A percentile compares a stretch with the other conserved stretches of the same genome.
Evolutionary conservation across 164 flowering plant species (phyloP).

Genomic region (Annona squamosa): DNA sequence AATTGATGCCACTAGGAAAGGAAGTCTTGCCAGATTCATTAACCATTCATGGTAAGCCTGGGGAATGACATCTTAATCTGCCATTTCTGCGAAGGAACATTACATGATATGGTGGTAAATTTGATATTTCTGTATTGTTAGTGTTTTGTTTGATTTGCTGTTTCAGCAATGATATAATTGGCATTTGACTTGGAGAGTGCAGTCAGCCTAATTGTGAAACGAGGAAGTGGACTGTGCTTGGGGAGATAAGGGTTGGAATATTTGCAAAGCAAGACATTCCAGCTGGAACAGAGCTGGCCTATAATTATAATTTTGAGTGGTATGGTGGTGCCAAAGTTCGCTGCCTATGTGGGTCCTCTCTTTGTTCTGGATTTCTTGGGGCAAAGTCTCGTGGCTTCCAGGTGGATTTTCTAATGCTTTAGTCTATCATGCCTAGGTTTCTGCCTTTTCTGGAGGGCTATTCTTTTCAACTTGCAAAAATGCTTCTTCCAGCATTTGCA

Average conservation of each 20-base stretch:
- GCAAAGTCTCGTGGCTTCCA: conserved; percentile 98
- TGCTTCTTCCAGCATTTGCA: too few relatives aligned
- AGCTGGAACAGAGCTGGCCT: conserved; percentile 67
- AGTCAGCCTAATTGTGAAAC: conserved; percentile 97
- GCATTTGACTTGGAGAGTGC: conserved; percentile 23
- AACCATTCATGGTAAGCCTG: conserved; percentile 89
- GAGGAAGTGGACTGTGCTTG: conserved; percentile 90
- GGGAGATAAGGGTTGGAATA: conserved; percentile 92
- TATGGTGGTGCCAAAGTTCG: conserved; percentile 97
- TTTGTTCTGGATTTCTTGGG: conserved; percentile 93
- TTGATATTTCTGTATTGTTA: neutral
- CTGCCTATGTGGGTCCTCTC: conserved; percentile 83
- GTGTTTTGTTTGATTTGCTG: neutral
- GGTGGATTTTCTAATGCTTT: conserved; percentile 28
- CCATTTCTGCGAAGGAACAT: neutral
- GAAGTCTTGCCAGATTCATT: conserved; percentile 92
- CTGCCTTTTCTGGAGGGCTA: neutral
- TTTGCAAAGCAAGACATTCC: conserved; percentile 80
- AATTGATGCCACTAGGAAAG: conserved; percentile 91
- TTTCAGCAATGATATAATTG: conserved; percentile 3
- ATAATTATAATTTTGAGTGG: conserved; percentile 97
- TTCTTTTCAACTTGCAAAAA: neutral
- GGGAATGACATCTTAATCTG: neutral
- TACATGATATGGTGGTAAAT: neutral
- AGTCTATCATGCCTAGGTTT: neutral